Evolutionary conservation across 2,329 filamentous ascomycete genomes (phyloP).

Genomic region (Shiraia bambusicola): DNA sequence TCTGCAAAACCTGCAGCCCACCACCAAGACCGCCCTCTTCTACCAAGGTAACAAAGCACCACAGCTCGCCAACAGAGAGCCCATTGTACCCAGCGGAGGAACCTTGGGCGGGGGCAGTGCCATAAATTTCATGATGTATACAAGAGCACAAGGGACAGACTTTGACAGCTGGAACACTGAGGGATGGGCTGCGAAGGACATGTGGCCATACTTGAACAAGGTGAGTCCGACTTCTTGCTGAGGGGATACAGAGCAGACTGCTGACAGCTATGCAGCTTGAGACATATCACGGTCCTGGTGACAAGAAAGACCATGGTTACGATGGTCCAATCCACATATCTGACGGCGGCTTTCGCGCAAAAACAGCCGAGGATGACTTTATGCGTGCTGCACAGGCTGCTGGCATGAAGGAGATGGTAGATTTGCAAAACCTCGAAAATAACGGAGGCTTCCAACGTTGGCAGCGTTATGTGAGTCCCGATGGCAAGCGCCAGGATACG

Average conservation of each 20-base stretch:
- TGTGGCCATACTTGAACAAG: constrained; percentile 58
- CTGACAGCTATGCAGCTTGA: constrained; percentile 47
- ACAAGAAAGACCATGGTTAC: constrained; percentile 53
- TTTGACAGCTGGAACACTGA: constrained; percentile 56
- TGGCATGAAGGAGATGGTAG: constrained; percentile 56
- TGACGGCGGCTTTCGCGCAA: constrained; percentile 50
- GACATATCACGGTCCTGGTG: constrained; percentile 55
- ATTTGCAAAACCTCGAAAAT: constrained; percentile 55
- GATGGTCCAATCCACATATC: constrained; percentile 60
- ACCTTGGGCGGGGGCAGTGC: constrained; percentile 62
- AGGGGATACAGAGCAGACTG: background rate
- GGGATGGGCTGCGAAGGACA: constrained; percentile 56
- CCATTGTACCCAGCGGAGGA: constrained; percentile 48
- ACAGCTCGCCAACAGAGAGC: constrained; percentile 50
- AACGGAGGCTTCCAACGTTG: constrained; percentile 49
- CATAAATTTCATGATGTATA: constrained; percentile 49
- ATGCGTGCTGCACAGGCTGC: constrained; percentile 51
- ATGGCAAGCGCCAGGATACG: constrained; percentile 60
- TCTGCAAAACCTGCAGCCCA: constrained; percentile 51
- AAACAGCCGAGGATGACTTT: constrained; percentile 51
- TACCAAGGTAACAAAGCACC: constrained; percentile 53
- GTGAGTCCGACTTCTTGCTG: constrained; percentile 17
- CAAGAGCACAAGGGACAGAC: constrained; percentile 49
- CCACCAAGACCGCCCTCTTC: constrained; percentile 54
- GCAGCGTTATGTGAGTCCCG: constrained; percentile 52